phyloP scores from a whole-genome alignment of 306 rosid genomes.

The Pterocarpus santalinus region DNA sequence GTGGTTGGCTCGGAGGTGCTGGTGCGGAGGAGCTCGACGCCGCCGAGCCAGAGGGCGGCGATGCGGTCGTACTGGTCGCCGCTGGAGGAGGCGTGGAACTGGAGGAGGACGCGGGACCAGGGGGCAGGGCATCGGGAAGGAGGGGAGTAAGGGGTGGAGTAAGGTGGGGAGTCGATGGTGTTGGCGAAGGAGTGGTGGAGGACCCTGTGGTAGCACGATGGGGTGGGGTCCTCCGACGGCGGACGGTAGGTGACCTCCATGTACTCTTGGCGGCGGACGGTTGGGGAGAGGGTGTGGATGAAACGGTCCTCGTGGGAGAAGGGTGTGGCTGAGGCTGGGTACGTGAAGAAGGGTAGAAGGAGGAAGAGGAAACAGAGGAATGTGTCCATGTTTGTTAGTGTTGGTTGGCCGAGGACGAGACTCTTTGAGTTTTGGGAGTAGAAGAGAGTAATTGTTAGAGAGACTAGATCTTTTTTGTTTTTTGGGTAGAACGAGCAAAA shows the following conservation, averaged over 20 bases:
- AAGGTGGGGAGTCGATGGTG: constrained; percentile 76
- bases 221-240: constrained; percentile 50
- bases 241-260: constrained; percentile 70
- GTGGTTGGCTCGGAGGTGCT: constrained; percentile 79
- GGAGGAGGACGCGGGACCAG: constrained; percentile 69
- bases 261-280: constrained; percentile 47
- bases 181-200: constrained; percentile 73
- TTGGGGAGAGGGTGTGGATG: constrained; percentile 22
- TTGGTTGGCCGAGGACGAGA: neutral
- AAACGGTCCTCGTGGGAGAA: constrained; percentile 57
- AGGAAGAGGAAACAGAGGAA: constrained; percentile 20
- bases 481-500: too few relatives aligned
- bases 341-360: constrained; percentile 11
- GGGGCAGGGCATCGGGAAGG: constrained; percentile 64
- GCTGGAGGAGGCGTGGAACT: constrained; percentile 59
- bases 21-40: constrained; percentile 79
- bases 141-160: constrained; percentile 66
- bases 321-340: constrained; percentile 31
- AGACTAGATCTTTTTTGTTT: too few relatives aligned
- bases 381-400: constrained; percentile 40
- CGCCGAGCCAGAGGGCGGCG: constrained; percentile 81
- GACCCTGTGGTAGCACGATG: constrained; percentile 65
- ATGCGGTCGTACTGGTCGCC: constrained; percentile 90
- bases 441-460: neutral
- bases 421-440: neutral